Base-by-base conservation (phyloP, 129 eudicot genomes). In the Dittrichia graveolens region DNA sequence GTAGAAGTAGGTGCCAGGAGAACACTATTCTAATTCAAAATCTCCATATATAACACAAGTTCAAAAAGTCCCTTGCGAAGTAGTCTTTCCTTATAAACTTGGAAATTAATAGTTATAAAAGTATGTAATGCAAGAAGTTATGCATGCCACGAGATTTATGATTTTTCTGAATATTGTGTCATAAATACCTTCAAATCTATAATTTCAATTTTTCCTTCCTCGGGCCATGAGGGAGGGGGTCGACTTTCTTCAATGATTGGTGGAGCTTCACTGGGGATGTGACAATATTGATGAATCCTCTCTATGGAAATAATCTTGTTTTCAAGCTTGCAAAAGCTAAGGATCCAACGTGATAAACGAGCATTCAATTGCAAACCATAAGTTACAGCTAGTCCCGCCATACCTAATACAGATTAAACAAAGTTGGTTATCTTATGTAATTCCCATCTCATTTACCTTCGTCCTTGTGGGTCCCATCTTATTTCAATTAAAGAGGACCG, bases 241-340 rank as follows among this genome's bases (percentile, higher is more conserved):
- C 88, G 86, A 24, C 47, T 43, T 31, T 81, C 71, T 57, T 95
- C 96, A 56, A 90, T 85, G 70, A 88, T 59, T 0, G 83, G 74
- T n/a, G 99, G 96, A 60, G 99, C 94, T 88, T 95, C 99, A 83
- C 94, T 81, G 16, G 91, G 91, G 72, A 95, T 84, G 62, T 91
- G 83, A 31, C 91, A 82, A 69, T 88, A 95, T 63, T 95, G 99
- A 81, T 88, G 83, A 71, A 95, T 95, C 80, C 99, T 81, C 71
- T 95, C 99, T 52, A 95, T 83, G 7, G 99, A 95, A 65, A 95
- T 88, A 67, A 95, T 95, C 61, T 88, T 95, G 83, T 91, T 91
- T 84, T 88, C 92, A 70, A 88, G 88, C 83, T 86, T 92, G 86
- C 98, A 92, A 57, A 88, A 89, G 79, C 94, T 83, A 41, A 85